A percentile compares a stretch with the other conserved stretches of the same genome.
phyloP scores from a whole-genome alignment of 352 stramenopile species.

The Phytophthora megakarya region DNA sequence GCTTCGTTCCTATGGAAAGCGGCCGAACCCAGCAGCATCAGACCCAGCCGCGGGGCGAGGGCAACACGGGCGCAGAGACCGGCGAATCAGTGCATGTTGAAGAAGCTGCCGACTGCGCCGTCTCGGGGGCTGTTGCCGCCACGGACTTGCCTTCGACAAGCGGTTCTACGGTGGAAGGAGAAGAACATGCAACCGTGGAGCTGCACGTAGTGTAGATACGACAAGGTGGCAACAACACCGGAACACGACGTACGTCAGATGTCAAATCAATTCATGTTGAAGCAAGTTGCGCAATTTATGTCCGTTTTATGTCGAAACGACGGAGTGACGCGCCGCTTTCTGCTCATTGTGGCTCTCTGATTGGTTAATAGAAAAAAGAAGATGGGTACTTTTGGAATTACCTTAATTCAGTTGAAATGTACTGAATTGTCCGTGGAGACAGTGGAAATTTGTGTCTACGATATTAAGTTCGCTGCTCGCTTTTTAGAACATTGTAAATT shows the following conservation, averaged over 20 bases:
- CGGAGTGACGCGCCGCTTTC: background rate
- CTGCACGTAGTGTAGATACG: constrained; percentile 17
- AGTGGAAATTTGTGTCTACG: too few species aligned
- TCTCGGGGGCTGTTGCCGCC: constrained; percentile 19
- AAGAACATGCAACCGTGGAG: background rate
- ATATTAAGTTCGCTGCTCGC: too few species aligned
- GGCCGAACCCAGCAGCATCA: constrained; percentile 3
- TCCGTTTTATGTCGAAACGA: constrained; percentile 9
- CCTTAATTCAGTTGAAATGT: too few species aligned
- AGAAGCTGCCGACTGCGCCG: constrained; percentile 7
- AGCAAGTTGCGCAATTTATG: background rate
- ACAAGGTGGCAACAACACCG: too few species aligned
- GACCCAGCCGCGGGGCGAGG: constrained; percentile 8
- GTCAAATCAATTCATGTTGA: background rate
- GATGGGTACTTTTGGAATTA: constrained; percentile 32
- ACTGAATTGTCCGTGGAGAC: too few species aligned
- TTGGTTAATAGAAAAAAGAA: constrained; percentile 7
- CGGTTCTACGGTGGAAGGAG: background rate
- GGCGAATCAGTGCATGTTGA: constrained; percentile 20
- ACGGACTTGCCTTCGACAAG: constrained; percentile 15
- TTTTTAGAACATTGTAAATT: too few species aligned
- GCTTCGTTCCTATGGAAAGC: constrained; percentile 32
- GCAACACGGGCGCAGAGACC: constrained; percentile 17
- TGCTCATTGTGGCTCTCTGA: background rate
- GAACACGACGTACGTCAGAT: too few species aligned